Evolutionary conservation across 1,139 yeast species (phyloP), one percentile per base, ranked within the genome.

Genomic region (Blastobotrys capitulatus): DNA sequence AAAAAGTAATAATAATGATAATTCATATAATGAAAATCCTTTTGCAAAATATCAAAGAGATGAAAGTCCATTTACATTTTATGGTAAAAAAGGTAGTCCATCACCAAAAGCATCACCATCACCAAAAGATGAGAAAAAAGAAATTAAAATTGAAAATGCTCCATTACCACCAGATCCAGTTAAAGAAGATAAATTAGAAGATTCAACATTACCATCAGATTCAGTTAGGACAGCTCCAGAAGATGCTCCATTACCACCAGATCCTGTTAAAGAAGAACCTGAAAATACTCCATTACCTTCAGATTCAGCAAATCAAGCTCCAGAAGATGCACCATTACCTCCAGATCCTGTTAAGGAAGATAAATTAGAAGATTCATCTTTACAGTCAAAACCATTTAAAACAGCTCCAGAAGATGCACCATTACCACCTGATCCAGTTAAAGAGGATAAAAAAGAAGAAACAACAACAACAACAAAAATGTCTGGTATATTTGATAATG

Each of bases 221-320:
- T 5, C 13, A 4, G n/a, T 25, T 22, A n/a, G n/a, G n/a, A n/a
- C n/a, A 12, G 15, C 25, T 6, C 40, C 40, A 26, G 50, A 48
- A 41, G 48, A 46, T 15, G 52, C 52, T 2, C 53, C 53, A 19
- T 38, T 50, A 2, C 53, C 53, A 2, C 49, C 53, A 29, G 49
- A 46, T 31, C 53, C 53, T 15, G 31, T 26, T 2, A 31, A 31
- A 10, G 45, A 32, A 12, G 50, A 48, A 15, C 29, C 35, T 16
- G 29, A 29, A 32, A 4, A 41, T 16, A 7, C 25, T 6, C 25
- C 44, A 2, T 27, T 27, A 12, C 19, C 13, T 8, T 25, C 44
- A 16, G 44, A 20, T 15, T 5, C 13, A 15, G n/a, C 22, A 27
- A 25, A 29, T 19, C 4, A 41, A 6, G 15, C 25, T 6, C 25